Percentiles rank a stretch among this genome's conserved stretches.
Evolutionary conservation across 768 basidiomycete species (phyloP).

Genomic region (Tulasnella calospora): DNA sequence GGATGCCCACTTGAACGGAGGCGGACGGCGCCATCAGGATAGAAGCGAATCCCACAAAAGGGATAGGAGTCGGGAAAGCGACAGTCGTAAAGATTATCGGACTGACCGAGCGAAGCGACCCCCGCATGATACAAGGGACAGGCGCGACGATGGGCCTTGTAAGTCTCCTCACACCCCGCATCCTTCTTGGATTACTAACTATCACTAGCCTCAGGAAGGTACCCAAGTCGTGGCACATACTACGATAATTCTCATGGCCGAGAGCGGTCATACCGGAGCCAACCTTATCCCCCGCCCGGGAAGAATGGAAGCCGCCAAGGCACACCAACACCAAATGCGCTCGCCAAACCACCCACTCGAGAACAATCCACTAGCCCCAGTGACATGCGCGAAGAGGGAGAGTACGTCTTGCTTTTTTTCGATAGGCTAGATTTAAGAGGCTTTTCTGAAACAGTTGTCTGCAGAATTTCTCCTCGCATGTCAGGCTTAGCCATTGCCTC

Average conservation of each 20-base stretch:
- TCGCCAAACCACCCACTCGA: constrained; percentile 24
- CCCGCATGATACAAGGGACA: background rate
- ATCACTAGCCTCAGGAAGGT: background rate
- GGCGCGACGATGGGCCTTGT: background rate
- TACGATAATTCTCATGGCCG: constrained; percentile 33
- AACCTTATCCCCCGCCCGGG: constrained; percentile 32
- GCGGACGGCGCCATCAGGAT: constrained; percentile 28
- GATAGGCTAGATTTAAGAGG: background rate
- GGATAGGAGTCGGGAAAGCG: constrained; percentile 31
- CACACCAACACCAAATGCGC: background rate
- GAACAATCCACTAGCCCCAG: constrained; percentile 29
- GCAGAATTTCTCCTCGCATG: constrained; percentile 61
- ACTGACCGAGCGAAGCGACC: background rate
- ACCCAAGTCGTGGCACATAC: constrained; percentile 32
- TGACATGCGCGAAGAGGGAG: constrained; percentile 79
- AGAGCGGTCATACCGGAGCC: constrained; percentile 30
- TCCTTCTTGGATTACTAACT: background rate
- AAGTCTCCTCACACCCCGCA: background rate
- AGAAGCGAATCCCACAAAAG: background rate
- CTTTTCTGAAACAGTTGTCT: background rate
- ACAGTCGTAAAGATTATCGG: constrained; percentile 29
- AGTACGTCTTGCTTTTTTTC: constrained; percentile 56
- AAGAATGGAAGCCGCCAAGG: constrained; percentile 7
- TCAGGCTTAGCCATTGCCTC: constrained; percentile 27
- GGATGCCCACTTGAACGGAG: constrained; percentile 54